Conservation (phyloP, 2,329 filamentous ascomycete species). For the Stagonosporopsis cucurbitacearum region DNA sequence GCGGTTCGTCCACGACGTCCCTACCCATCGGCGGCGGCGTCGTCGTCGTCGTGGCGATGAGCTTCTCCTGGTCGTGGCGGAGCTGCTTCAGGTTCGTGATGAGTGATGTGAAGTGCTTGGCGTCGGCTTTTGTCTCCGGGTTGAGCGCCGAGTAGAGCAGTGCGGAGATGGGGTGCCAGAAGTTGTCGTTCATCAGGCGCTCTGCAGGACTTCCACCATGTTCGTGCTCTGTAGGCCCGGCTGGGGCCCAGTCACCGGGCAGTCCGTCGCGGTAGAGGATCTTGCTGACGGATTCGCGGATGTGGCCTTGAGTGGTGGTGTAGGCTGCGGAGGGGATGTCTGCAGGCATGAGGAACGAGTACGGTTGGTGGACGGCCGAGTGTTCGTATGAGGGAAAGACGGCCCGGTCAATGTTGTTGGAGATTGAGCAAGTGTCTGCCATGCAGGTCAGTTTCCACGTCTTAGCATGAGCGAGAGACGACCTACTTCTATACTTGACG, state of each 20-base stretch:
- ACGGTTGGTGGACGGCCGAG: slow-evolving; percentile 3
- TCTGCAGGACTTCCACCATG: not conserved
- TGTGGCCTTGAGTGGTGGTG: slow-evolving; percentile 13
- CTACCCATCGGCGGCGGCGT: slow-evolving; percentile 6
- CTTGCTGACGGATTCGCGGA: slow-evolving; percentile 18
- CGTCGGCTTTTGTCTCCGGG: slow-evolving; percentile 1
- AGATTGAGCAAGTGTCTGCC: slow-evolving; percentile 29
- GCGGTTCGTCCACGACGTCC: slow-evolving; percentile 21
- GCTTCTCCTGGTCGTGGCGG: slow-evolving; percentile 21
- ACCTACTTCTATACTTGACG: slow-evolving; percentile 30
- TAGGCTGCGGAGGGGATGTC: slow-evolving; percentile 17
- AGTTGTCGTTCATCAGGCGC: not conserved
- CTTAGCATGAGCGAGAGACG: not conserved
- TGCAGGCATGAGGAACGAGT: slow-evolving; percentile 24
- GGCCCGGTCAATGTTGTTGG: slow-evolving; percentile 37
- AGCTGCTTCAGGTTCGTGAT: slow-evolving; percentile 9
- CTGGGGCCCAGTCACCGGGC: not conserved
- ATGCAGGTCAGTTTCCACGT: slow-evolving; percentile 11
- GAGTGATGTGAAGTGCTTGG: slow-evolving; percentile 5
- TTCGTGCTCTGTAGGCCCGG: not conserved
- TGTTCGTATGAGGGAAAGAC: slow-evolving; percentile 35
- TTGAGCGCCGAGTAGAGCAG: slow-evolving; percentile 4
- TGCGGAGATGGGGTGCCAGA: slow-evolving; percentile 10
- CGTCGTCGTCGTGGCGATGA: slow-evolving; percentile 16
- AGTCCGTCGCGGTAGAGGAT: slow-evolving; percentile 22